A percentile compares a stretch with the other conserved stretches of the same genome.
phyloP scores from a whole-genome alignment of 768 basidiomycete species.

The Lactarius trivialis region DNA sequence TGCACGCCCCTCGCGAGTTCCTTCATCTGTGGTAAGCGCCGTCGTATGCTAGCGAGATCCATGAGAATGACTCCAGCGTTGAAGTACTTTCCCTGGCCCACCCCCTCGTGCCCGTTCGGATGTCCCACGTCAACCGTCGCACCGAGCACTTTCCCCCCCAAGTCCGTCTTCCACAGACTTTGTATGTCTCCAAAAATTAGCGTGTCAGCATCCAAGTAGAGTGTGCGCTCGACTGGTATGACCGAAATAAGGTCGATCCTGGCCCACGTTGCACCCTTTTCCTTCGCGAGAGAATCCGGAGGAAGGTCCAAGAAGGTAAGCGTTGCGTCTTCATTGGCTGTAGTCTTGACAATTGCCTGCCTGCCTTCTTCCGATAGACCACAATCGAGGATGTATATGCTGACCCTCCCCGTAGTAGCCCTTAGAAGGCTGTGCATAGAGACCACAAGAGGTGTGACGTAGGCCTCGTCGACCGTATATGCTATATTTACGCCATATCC shows the following conservation, averaged over 20 bases:
- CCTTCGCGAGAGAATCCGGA: constrained; percentile 27
- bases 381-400: constrained; percentile 45
- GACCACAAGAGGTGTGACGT: constrained; percentile 44
- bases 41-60: constrained; percentile 39
- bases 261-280: constrained; percentile 36
- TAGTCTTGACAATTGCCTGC: constrained; percentile 29
- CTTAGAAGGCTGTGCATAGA: constrained; percentile 38
- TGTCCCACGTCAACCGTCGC: constrained; percentile 44
- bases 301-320: constrained; percentile 40
- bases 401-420: constrained; percentile 35
- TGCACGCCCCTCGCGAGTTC: constrained; percentile 27
- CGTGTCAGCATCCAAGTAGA: constrained; percentile 51
- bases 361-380: constrained; percentile 36
- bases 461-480: constrained; percentile 37
- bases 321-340: constrained; percentile 32
- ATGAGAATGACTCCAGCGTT: constrained; percentile 51
- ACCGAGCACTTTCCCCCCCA: constrained; percentile 37
- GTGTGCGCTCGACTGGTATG: constrained; percentile 44
- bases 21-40: constrained; percentile 26
- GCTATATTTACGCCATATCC: constrained; percentile 46
- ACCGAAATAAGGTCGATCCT: constrained; percentile 41
- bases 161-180: constrained; percentile 41
- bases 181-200: constrained; percentile 38
- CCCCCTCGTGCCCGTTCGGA: constrained; percentile 40
- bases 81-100: constrained; percentile 39